Conservation (phyloP, 306 rosid genomes). For the Cicer cuneatum region DNA sequence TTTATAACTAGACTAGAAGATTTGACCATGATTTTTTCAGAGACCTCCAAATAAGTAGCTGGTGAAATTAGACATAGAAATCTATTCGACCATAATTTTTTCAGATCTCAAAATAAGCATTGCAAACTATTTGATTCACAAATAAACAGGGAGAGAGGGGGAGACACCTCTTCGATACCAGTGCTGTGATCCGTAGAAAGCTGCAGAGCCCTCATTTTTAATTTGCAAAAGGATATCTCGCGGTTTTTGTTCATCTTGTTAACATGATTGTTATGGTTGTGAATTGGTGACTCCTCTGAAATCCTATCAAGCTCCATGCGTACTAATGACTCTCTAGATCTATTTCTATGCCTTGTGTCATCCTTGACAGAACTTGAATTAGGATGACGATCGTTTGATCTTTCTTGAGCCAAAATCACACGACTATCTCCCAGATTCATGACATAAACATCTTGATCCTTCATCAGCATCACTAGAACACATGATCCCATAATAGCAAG, state of each 20-base stretch:
- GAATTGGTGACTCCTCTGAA: conserved; percentile 75
- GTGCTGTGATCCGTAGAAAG: conserved; percentile 77
- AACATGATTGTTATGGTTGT: conserved; percentile 56
- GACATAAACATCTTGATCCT: conserved; percentile 79
- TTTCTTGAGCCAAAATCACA: conserved; percentile 67
- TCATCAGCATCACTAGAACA: conserved; percentile 76
- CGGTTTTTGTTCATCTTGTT: conserved; percentile 61
- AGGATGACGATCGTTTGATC: conserved; percentile 65
- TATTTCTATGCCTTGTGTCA: conserved; percentile 60
- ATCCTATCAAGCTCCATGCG: conserved; percentile 74
- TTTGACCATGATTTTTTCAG: background rate
- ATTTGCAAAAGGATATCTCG: conserved; percentile 62
- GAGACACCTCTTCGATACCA: conserved; percentile 59
- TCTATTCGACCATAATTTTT: conserved; percentile 1
- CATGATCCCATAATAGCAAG: conserved; percentile 79
- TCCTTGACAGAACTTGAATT: conserved; percentile 57
- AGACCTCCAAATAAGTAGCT: conserved; percentile 11
- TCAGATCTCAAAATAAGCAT: conserved; percentile 10
- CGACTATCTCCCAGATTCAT: conserved; percentile 80
- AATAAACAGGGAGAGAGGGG: conserved; percentile 3
- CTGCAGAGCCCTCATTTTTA: conserved; percentile 74
- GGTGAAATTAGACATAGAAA: conserved; percentile 30
- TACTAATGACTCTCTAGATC: conserved; percentile 68
- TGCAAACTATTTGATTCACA: conserved; percentile 10
- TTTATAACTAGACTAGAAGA: conserved; percentile 1